Base-by-base conservation (phyloP, 2,329 filamentous ascomycete genomes). In the Xylariales sp. region DNA sequence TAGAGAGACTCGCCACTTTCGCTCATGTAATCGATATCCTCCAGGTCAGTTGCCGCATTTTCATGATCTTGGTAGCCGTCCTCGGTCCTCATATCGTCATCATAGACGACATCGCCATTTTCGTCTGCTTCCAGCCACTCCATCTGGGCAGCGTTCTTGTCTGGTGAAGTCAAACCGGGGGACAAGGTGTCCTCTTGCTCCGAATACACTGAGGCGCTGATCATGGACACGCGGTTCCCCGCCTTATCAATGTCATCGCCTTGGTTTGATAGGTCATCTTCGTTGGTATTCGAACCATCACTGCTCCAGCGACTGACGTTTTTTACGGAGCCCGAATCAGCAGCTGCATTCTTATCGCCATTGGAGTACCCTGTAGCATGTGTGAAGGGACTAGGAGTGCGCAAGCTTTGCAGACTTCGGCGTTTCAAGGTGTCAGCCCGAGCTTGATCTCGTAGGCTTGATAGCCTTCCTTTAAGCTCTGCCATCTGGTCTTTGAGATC, bases 401-500 rank as follows among this genome's bases (percentile, higher is more conserved):
- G 77, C 42, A 91, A 62, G 52, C 77, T 89, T 49, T 88, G 83
- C 37, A 90, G 60, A 57, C 87, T 95, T 39, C 82, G 77, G 35
- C 89, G 76, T 52, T 86, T 82, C 51, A 94, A 61, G 49, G 77
- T 88, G 50, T 95, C 89, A 41, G 85, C 85, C 15, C 85, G 78
- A 0, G 87, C 85, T 50, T 88, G 83, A 45, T 89, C 81, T 50
- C 86, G 84, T 29, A 95, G 62, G 13, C 72, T 84, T 2, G 88
- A 90, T 24, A 95, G 89, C 52, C 88, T 88, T 42, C 85, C 87
- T 55, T 89, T 90, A 32, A 95, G 70, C 37, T 85, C 88, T 40
- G 85, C 81, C 76, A 95, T 87, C 57, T 95, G 88, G 47, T 88
- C 83, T 43, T 88, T 87, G 29, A 95, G 68, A 36, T 77, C 76